phyloP scores from a whole-genome alignment of 805 yeast genomes.

The Hermanozyma aechmeae region DNA sequence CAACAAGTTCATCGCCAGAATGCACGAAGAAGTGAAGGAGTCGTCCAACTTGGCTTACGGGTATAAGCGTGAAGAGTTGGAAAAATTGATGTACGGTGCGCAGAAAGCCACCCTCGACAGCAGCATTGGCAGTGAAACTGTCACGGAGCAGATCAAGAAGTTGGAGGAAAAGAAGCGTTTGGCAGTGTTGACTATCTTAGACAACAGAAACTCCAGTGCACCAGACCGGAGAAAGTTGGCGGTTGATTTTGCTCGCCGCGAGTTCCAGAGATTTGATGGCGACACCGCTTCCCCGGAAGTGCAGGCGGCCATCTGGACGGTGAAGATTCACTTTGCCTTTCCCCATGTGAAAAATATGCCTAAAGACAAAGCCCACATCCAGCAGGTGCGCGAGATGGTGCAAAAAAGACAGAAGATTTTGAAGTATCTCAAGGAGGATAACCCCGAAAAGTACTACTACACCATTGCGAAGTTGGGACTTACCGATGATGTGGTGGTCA shows the following conservation, averaged over 20 bases:
- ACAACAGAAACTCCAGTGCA: conserved; percentile 60
- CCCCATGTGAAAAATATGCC: conserved; percentile 57
- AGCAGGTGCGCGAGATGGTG: conserved; percentile 70
- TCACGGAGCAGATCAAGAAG: conserved; percentile 17
- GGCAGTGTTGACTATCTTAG: conserved; percentile 61
- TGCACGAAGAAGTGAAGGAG: conserved; percentile 58
- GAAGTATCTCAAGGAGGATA: conserved; percentile 69
- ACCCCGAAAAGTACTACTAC: conserved; percentile 79
- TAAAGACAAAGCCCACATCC: conserved; percentile 64
- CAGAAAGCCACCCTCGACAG: conserved; percentile 47
- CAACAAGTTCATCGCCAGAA: conserved; percentile 60
- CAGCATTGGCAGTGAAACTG: conserved; percentile 17
- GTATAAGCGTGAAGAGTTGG: conserved; percentile 55
- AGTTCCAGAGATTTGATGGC: conserved; percentile 75
- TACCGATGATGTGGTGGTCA: conserved; percentile 65
- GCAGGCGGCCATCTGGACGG: conserved; percentile 86
- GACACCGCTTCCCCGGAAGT: conserved; percentile 96
- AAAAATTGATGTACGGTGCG: conserved; percentile 69
- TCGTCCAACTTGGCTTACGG: conserved; percentile 56
- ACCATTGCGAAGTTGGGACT: conserved; percentile 82
- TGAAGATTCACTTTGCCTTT: conserved; percentile 68
- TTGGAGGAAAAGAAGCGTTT: conserved; percentile 51
- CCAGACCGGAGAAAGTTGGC: conserved; percentile 51
- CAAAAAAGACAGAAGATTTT: conserved; percentile 82
- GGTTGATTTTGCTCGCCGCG: conserved; percentile 57